Conservation (phyloP, 1,284 basidiomycete genomes). For the Wolfiporia cocos region DNA sequence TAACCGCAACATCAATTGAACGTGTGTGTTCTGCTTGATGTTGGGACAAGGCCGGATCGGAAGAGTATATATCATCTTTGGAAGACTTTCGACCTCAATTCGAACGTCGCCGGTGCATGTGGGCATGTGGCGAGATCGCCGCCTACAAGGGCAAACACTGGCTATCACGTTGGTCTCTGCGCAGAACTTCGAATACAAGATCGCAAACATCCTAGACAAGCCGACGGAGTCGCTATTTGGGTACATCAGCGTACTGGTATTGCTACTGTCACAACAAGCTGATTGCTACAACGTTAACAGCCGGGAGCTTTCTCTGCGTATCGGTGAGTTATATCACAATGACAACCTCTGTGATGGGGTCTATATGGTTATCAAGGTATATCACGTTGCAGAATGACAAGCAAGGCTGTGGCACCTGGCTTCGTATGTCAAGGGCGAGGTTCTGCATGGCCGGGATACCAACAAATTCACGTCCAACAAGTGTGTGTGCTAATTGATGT, state of each 20-base stretch:
- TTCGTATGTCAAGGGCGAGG: slow-evolving; percentile 97
- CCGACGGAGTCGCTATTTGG: slow-evolving; percentile 92
- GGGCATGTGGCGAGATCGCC: slow-evolving; percentile 96
- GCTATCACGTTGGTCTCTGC: slow-evolving; percentile 69
- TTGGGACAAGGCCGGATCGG: slow-evolving; percentile 83
- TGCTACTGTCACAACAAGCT: too few relatives aligned
- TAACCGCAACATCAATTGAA: too few relatives aligned
- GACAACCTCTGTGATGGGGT: too few relatives aligned
- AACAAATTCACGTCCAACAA: slow-evolving; percentile 95
- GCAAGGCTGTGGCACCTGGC: slow-evolving; percentile 85
- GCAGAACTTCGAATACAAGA: slow-evolving; percentile 94
- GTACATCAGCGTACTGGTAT: slow-evolving; percentile 79
- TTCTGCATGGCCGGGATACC: slow-evolving; percentile 84
- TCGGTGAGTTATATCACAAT: slow-evolving; percentile 59
- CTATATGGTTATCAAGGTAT: slow-evolving; percentile 60
- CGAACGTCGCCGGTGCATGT: slow-evolving; percentile 90
- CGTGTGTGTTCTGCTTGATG: slow-evolving; percentile 86
- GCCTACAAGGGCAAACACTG: slow-evolving; percentile 89
- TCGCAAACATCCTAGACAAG: slow-evolving; percentile 92
- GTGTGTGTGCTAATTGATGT: slow-evolving; percentile 72
- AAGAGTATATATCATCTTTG: slow-evolving; percentile 90
- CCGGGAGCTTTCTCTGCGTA: slow-evolving; percentile 96
- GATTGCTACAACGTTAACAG: too few relatives aligned
- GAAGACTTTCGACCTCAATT: slow-evolving; percentile 94
- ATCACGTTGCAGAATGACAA: slow-evolving; percentile 89